Base-by-base conservation (phyloP, 164 flowering plant species). In the Vitis cinerea region DNA sequence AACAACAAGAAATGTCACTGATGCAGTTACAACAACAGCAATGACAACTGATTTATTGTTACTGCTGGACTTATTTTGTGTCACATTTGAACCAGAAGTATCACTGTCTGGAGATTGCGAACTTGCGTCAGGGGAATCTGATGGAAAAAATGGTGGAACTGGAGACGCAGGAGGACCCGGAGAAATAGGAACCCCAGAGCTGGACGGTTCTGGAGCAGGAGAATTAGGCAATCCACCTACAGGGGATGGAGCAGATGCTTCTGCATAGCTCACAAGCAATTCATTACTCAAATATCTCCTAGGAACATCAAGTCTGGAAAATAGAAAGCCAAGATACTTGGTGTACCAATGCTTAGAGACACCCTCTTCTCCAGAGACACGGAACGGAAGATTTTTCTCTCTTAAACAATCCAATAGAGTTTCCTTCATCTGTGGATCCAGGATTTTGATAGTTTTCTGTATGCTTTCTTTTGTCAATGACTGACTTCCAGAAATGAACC, bases 11-110 rank as follows among this genome's bases (percentile, higher is more conserved):
- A 89, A 85, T 50, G 97, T 84, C 49, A 82, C 91, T 10, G 74
- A 69, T 47, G 97, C 97, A 68, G 97, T 92, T 54, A 84, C 85
- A 70, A 69, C 85, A 66, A 89, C 89, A 60, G 90, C 93, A 80
- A 87, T 57, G 67, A 82, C 73, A 64, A 93, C 75, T 64, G 84
- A 44, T 62, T 50, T 77, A 63, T 73, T 59, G 60, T 60, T 74
- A 19, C 29, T 75, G 10, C 59, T 53, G 11, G 70, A 50, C 61
- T 74, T 63, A 23, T 71, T 71, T 53, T 74, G 30, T 31, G 67
- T 49, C 37, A 9, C 48, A 58, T 50, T 48, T 48, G 79, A 67
- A 49, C 76, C 51, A 67, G 83, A 65, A 71, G 14, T 50, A 23
- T 62, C 70, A 59, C 50, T 64, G 30, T 67, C 50, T 66, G 81